phyloP scores from a whole-genome alignment of 2,329 filamentous ascomycete species.

The Drechslera avenae region DNA sequence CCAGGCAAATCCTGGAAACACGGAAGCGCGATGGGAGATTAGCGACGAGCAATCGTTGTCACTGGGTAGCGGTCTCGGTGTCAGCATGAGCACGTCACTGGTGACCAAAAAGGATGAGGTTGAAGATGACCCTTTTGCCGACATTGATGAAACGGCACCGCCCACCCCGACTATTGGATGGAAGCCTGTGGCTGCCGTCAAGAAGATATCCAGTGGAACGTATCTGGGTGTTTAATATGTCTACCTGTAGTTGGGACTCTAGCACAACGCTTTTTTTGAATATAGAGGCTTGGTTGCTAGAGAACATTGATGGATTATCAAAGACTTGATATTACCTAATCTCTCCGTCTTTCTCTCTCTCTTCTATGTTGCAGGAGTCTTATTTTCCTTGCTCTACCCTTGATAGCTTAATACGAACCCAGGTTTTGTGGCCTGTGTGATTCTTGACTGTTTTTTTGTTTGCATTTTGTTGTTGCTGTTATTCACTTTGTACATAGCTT shows the following conservation, averaged over 20 bases:
- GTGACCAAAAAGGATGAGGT: slow-evolving; percentile 50
- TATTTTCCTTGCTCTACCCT: too few species aligned
- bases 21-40: slow-evolving; percentile 85
- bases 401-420: too few species aligned
- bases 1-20: slow-evolving; percentile 71
- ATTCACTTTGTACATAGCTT: too few species aligned
- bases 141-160: slow-evolving; percentile 54
- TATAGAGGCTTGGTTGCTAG: too few species aligned
- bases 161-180: slow-evolving; percentile 35
- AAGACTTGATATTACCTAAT: too few species aligned
- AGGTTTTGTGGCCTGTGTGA: too few species aligned
- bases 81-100: slow-evolving; percentile 45
- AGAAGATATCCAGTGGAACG: slow-evolving; percentile 47
- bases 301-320: too few species aligned
- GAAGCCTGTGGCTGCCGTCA: slow-evolving; percentile 43
- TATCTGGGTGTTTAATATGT: slow-evolving; percentile 40
- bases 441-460: too few species aligned
- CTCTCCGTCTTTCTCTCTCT: too few species aligned
- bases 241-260: neutral
- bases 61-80: slow-evolving; percentile 68
- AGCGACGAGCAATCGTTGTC: slow-evolving; percentile 53
- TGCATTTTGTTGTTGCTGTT: too few species aligned
- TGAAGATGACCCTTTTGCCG: slow-evolving; percentile 73
- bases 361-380: too few species aligned
- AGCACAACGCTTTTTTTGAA: too few species aligned